A percentile compares a stretch with the other conserved stretches of the same genome.
Evolutionary conservation across 176 grass and related monocot genomes (phyloP).

Genomic region (Hordeum marinum): DNA sequence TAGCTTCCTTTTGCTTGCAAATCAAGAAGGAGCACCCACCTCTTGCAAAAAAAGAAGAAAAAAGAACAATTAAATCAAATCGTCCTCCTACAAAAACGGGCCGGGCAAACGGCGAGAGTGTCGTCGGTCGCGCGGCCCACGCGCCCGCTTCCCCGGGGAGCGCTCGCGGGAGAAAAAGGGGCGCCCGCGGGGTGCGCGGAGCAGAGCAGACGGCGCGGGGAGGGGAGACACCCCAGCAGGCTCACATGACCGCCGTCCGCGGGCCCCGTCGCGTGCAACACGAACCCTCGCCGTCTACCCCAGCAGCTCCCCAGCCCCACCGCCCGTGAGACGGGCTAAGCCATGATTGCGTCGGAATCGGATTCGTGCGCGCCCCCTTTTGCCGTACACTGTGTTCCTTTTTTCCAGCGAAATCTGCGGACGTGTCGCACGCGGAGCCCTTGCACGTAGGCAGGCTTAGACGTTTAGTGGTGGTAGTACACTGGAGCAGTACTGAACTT

Average conservation of each 20-base stretch:
- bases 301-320: neutral
- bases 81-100: neutral
- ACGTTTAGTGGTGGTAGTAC: too few relatives aligned
- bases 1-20: neutral
- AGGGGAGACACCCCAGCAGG: constrained; percentile 24
- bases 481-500: neutral
- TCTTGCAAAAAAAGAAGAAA: too few relatives aligned
- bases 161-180: too few relatives aligned
- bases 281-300: neutral
- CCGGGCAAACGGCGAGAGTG: neutral
- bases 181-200: neutral
- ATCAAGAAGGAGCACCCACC: neutral
- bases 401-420: too few relatives aligned
- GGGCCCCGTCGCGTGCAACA: constrained; percentile 13
- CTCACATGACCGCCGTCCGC: constrained; percentile 11
- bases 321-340: neutral
- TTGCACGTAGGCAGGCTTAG: neutral
- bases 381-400: too few relatives aligned
- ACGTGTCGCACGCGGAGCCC: neutral
- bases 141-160: too few relatives aligned
- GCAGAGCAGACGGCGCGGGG: neutral
- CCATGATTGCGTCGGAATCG: neutral
- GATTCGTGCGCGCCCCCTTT: neutral
- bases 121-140: neutral
- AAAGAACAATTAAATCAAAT: too few relatives aligned